A percentile compares a stretch with the other conserved stretches of the same genome.
These are phyloP conservation scores for Dendrobium huoshanense DNA, from an alignment of 106 monocot species.

Conservation along the genomic window DNA sequence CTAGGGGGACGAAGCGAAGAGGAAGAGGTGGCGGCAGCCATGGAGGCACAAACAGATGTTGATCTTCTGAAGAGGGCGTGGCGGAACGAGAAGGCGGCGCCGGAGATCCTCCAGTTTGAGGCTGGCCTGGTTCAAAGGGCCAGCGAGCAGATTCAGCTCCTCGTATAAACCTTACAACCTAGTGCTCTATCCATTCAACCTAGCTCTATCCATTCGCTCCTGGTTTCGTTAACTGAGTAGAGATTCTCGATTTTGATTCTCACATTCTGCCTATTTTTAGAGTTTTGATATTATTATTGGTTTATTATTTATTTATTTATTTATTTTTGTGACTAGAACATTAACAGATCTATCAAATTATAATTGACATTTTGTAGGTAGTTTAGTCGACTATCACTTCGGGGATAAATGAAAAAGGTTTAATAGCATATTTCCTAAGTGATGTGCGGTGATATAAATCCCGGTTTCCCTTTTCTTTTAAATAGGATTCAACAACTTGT, in stretches of 20 bases:
- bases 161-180: conserved; percentile 20
- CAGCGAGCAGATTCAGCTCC: conserved; percentile 77
- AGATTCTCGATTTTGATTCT: neutral
- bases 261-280: neutral
- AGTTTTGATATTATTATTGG: neutral
- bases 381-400: neutral
- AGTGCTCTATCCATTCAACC: neutral
- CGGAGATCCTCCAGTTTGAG: conserved; percentile 78
- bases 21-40: neutral
- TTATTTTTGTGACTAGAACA: too few relatives aligned
- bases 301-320: neutral
- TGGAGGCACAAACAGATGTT: conserved; percentile 61
- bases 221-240: neutral
- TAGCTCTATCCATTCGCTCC: neutral
- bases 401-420: neutral
- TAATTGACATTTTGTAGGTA: neutral
- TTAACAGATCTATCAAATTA: neutral
- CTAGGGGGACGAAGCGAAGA: neutral
- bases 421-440: neutral
- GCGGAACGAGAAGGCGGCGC: conserved; percentile 90
- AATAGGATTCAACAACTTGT: neutral
- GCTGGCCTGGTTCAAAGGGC: conserved; percentile 45
- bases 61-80: conserved; percentile 85
- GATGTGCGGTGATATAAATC: neutral
- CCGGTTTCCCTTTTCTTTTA: neutral